These are phyloP conservation scores for Setomelanomma holmii DNA, from an alignment of 2,329 filamentous ascomycete species.

Conservation along the genomic window DNA sequence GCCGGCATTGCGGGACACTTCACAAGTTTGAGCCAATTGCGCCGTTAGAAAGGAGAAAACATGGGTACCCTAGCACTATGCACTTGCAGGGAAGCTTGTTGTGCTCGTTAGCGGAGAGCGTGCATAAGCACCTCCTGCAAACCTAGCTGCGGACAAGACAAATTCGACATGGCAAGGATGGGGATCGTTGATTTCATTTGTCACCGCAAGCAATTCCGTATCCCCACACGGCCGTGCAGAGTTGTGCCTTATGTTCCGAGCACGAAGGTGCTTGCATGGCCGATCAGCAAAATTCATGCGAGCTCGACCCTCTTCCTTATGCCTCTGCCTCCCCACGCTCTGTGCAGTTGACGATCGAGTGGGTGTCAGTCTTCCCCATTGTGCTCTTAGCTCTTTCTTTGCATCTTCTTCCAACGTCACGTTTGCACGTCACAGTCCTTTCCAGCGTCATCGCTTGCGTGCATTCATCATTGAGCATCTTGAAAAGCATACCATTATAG, in stretches of 20 bases:
- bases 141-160: constrained; percentile 31
- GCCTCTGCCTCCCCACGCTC: constrained; percentile 32
- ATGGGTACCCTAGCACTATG: constrained; percentile 26
- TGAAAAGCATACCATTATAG: not conserved
- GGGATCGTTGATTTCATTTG: constrained; percentile 37
- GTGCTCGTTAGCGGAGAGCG: constrained; percentile 34
- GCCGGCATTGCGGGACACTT: constrained; percentile 31
- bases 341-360: constrained; percentile 36
- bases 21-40: constrained; percentile 29
- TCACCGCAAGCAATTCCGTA: constrained; percentile 28
- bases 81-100: constrained; percentile 36
- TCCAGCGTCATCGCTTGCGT: constrained; percentile 11
- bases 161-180: constrained; percentile 39
- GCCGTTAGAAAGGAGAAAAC: constrained; percentile 7
- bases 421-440: constrained; percentile 19
- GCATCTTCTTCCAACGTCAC: constrained; percentile 15
- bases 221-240: constrained; percentile 40
- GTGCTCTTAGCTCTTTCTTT: constrained; percentile 12
- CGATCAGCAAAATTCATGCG: constrained; percentile 45
- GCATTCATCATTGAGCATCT: constrained; percentile 1
- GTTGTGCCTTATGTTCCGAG: constrained; percentile 35
- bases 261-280: constrained; percentile 36
- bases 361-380: constrained; percentile 23
- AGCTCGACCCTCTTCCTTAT: constrained; percentile 31
- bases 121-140: constrained; percentile 38